A percentile compares a stretch with the other conserved stretches of the same genome.
These are phyloP conservation scores for Tylopilus rubrobrunneus DNA, from an alignment of 768 basidiomycete genomes.

Conservation along the genomic window DNA sequence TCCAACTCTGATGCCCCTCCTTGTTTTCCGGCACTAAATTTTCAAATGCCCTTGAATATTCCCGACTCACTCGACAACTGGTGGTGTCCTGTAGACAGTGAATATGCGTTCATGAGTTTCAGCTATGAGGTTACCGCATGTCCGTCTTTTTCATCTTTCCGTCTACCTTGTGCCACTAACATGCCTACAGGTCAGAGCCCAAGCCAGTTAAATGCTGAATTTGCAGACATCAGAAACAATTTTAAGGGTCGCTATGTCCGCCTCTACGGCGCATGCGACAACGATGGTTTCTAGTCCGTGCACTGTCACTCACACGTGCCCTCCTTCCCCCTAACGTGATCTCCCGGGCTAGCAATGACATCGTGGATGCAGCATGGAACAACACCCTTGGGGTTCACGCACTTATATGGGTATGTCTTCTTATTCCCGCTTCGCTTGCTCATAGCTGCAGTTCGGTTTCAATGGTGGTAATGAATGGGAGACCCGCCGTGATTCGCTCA, in stretches of 20 bases:
- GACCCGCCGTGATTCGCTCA: slow-evolving; percentile 48
- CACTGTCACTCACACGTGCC: neutral
- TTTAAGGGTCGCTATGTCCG: slow-evolving; percentile 68
- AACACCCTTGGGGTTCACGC: slow-evolving; percentile 70
- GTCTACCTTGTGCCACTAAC: slow-evolving; percentile 1
- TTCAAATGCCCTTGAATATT: slow-evolving; percentile 49
- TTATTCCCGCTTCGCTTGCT: neutral
- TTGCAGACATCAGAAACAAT: slow-evolving; percentile 52
- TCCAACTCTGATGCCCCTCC: too few species aligned
- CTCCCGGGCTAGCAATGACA: slow-evolving; percentile 40
- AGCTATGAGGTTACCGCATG: slow-evolving; percentile 71
- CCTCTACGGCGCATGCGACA: slow-evolving; percentile 41
- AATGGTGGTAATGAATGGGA: slow-evolving; percentile 44
- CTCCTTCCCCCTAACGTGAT: slow-evolving; percentile 15
- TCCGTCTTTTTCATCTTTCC: slow-evolving; percentile 26
- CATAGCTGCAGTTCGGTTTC: slow-evolving; percentile 33
- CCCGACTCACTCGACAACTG: slow-evolving; percentile 47
- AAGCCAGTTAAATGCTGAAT: slow-evolving; percentile 49
- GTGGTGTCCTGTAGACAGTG: slow-evolving; percentile 63
- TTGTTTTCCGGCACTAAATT: slow-evolving; percentile 42
- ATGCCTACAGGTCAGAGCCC: slow-evolving; percentile 50
- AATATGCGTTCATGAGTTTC: slow-evolving; percentile 76
- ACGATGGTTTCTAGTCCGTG: slow-evolving; percentile 37
- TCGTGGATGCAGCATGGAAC: slow-evolving; percentile 66
- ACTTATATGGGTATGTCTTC: slow-evolving; percentile 60